Conservation (phyloP, 1,284 basidiomycete genomes). For the Rhodotorula glutinis region DNA sequence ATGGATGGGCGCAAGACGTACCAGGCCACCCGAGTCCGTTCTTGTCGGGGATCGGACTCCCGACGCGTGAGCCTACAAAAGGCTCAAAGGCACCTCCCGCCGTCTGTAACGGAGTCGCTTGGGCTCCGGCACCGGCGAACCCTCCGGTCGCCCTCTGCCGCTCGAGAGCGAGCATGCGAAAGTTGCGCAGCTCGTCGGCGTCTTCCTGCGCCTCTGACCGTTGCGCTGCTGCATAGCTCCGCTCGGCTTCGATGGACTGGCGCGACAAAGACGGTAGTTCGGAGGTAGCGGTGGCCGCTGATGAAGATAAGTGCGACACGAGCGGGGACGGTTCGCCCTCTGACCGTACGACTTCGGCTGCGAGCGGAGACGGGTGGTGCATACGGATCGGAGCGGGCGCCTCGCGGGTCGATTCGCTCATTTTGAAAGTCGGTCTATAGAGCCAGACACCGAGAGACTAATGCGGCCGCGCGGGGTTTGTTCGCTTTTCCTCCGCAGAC, state of each 20-base stretch:
- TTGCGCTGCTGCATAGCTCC: not conserved
- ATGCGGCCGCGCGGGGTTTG: too few species aligned
- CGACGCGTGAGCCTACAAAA: conserved; percentile 29
- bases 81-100: conserved; percentile 18
- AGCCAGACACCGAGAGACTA: not conserved
- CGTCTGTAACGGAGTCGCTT: not conserved
- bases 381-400: not conserved
- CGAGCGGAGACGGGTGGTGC: conserved; percentile 15
- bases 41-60: conserved; percentile 34
- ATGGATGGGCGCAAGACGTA: conserved; percentile 52
- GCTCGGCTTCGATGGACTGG: conserved; percentile 9
- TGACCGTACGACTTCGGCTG: conserved; percentile 6
- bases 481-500: too few species aligned
- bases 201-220: conserved; percentile 16
- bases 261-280: too few species aligned
- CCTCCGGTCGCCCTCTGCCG: conserved; percentile 8
- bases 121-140: not conserved
- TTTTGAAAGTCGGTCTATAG: not conserved
- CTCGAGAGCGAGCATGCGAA: conserved; percentile 18
- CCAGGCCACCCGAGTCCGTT: conserved; percentile 92
- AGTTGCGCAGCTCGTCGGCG: conserved; percentile 18
- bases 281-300: not conserved
- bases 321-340: not conserved
- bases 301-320: conserved; percentile 8
- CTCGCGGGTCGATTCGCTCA: not conserved